Conservation (phyloP, 768 basidiomycete genomes). For the Pleurotus cornucopiae region DNA sequence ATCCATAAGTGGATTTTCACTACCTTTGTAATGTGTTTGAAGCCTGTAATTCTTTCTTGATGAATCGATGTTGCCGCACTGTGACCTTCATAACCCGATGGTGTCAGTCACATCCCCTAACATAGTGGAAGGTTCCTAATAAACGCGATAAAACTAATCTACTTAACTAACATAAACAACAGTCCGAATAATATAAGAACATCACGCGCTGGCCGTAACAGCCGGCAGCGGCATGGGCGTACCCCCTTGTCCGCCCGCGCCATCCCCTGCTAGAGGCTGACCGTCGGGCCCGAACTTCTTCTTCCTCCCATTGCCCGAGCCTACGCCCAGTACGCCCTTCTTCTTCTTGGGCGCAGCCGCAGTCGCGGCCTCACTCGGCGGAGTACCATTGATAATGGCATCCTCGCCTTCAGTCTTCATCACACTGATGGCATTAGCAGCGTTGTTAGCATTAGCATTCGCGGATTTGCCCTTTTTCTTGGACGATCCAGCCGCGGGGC, state of each 20-base stretch:
- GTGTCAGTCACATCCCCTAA: no score
- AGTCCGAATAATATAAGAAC: no score
- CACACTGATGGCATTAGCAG: slow-evolving; percentile 18
- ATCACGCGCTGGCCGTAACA: slow-evolving; percentile 5
- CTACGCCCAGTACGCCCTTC: slow-evolving; percentile 34
- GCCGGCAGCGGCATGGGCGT: not conserved
- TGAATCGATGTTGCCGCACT: no score
- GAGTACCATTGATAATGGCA: slow-evolving; percentile 11
- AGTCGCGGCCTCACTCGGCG: not conserved
- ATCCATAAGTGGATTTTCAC: not conserved
- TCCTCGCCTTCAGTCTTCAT: slow-evolving; percentile 16
- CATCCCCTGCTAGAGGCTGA: not conserved
- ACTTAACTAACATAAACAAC: no score
- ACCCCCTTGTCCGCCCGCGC: not conserved
- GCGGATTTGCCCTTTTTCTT: slow-evolving; percentile 56
- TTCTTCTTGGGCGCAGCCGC: slow-evolving; percentile 36
- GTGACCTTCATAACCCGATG: no score
- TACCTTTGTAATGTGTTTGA: no score
- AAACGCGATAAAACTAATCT: no score
- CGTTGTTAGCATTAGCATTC: not conserved
- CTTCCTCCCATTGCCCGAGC: slow-evolving; percentile 44
- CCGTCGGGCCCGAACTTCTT: slow-evolving; percentile 25
- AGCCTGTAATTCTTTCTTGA: no score
- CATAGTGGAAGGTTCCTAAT: no score
- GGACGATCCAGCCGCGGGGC: slow-evolving; percentile 32